phyloP scores from a whole-genome alignment of 495 filamentous ascomycete genomes.

The Cudoniella acicularis region DNA sequence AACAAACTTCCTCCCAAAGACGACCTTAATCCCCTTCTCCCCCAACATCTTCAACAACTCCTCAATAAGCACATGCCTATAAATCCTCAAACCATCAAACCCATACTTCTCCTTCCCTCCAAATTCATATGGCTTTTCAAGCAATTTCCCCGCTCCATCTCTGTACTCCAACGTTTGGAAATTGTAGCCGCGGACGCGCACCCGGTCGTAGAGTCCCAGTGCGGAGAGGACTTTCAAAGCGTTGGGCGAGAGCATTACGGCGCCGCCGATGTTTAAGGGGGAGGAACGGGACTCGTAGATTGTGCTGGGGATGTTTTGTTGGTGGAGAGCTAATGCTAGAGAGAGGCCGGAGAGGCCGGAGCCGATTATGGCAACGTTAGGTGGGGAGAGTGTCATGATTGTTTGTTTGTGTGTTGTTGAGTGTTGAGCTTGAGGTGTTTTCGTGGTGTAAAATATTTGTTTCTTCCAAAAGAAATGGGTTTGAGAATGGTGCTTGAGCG shows the following conservation, averaged over 20 bases:
- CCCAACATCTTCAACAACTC: slow-evolving; percentile 6
- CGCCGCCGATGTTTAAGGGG: slow-evolving; percentile 38
- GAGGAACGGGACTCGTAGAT: slow-evolving; percentile 40
- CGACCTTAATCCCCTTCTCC: slow-evolving; percentile 4
- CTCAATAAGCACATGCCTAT: slow-evolving; percentile 10
- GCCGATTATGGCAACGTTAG: no score
- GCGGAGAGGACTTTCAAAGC: slow-evolving; percentile 43
- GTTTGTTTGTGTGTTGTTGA: no score
- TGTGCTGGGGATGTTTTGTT: slow-evolving; percentile 33
- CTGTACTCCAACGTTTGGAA: slow-evolving; percentile 17
- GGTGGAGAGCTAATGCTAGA: slow-evolving; percentile 35
- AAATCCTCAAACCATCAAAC: slow-evolving; percentile 12
- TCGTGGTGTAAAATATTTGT: no score
- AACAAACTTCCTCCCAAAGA: slow-evolving; percentile 13
- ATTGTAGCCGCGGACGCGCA: slow-evolving; percentile 12
- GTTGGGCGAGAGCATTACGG: slow-evolving; percentile 49
- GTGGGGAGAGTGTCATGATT: no score
- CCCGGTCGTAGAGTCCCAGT: slow-evolving; percentile 34
- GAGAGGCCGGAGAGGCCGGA: no score
- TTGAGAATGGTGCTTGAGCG: no score
- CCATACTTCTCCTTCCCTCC: slow-evolving; percentile 15
- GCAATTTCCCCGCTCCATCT: slow-evolving; percentile 2
- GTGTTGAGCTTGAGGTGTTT: no score
- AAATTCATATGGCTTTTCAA: slow-evolving; percentile 11
- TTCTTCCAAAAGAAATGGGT: no score